Percentiles rank a stretch among this genome's conserved stretches.
Conservation (phyloP, 1,139 yeast species). For the Yamadazyma sp. region DNA sequence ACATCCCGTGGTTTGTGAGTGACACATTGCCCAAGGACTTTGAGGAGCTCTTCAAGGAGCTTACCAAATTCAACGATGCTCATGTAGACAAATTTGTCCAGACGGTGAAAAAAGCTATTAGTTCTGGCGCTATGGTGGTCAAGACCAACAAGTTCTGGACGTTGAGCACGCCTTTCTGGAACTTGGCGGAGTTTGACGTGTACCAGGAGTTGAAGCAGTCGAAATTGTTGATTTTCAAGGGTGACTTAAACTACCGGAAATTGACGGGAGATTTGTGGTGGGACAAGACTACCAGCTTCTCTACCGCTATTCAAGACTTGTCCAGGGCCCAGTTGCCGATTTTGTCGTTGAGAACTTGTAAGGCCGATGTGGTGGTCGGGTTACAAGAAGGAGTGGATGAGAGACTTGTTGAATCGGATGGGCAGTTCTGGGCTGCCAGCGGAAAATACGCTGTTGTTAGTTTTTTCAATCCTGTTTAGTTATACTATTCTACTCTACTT, state of each 20-base stretch:
- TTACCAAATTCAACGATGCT: constrained; percentile 57
- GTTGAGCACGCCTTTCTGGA: constrained; percentile 68
- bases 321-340: constrained; percentile 61
- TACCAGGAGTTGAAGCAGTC: constrained; percentile 47
- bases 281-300: constrained; percentile 79
- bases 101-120: constrained; percentile 51
- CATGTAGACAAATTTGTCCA: constrained; percentile 27
- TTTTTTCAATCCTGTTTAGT: constrained; percentile 9
- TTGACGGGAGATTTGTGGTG: constrained; percentile 87
- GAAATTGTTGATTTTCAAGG: constrained; percentile 80
- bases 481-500: too few species aligned
- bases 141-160: constrained; percentile 87
- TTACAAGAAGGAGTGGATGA: constrained; percentile 72
- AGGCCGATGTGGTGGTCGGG: constrained; percentile 96
- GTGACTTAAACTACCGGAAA: constrained; percentile 94
- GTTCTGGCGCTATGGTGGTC: constrained; percentile 52
- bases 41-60: constrained; percentile 55
- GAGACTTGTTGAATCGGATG: constrained; percentile 57
- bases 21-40: constrained; percentile 89
- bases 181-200: constrained; percentile 40
- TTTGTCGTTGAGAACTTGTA: constrained; percentile 84
- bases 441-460: constrained; percentile 91
- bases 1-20: constrained; percentile 96
- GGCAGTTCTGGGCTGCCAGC: constrained; percentile 79
- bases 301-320: constrained; percentile 66